Evolutionary conservation across 345 rosid genomes (phyloP).

Genomic region (Ricinus communis): DNA sequence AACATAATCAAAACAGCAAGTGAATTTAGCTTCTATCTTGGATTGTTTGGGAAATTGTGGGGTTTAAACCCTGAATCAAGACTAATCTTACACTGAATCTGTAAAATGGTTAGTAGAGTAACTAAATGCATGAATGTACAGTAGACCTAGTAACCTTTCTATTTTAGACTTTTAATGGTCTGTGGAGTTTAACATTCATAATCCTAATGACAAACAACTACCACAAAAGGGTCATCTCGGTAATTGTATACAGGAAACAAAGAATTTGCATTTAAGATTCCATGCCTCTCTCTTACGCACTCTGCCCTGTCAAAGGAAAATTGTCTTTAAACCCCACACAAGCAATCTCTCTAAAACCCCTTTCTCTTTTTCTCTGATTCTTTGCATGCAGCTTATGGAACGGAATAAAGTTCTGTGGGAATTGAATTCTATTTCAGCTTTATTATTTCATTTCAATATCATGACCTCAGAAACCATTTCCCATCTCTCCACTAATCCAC

Average conservation of each 20-base stretch:
- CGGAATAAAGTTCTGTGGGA: conserved; percentile 18
- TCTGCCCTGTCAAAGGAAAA: conserved; percentile 5
- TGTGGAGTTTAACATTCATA: not conserved
- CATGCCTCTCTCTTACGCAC: conserved; percentile 38
- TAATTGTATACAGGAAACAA: conserved; percentile 24
- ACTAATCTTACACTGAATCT: not conserved
- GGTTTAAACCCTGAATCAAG: not conserved
- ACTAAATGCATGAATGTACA: conserved; percentile 10
- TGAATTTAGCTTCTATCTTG: not conserved
- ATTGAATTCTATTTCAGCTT: conserved; percentile 6
- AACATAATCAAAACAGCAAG: no score
- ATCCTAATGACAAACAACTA: not conserved
- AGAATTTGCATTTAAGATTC: conserved; percentile 18
- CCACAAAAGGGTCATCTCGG: conserved; percentile 8
- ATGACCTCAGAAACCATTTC: conserved; percentile 14
- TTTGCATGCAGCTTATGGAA: conserved; percentile 23
- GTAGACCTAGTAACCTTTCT: not conserved
- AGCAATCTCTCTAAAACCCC: not conserved
- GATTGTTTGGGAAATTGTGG: not conserved
- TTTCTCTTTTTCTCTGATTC: not conserved
- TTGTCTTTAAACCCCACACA: conserved; percentile 30
- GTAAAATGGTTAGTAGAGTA: not conserved
- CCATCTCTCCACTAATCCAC: conserved; percentile 38
- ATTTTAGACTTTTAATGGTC: conserved; percentile 6
- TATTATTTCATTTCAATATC: not conserved